phyloP scores from a whole-genome alignment of 1,139 yeast genomes.

The Candida sanyaensis region DNA sequence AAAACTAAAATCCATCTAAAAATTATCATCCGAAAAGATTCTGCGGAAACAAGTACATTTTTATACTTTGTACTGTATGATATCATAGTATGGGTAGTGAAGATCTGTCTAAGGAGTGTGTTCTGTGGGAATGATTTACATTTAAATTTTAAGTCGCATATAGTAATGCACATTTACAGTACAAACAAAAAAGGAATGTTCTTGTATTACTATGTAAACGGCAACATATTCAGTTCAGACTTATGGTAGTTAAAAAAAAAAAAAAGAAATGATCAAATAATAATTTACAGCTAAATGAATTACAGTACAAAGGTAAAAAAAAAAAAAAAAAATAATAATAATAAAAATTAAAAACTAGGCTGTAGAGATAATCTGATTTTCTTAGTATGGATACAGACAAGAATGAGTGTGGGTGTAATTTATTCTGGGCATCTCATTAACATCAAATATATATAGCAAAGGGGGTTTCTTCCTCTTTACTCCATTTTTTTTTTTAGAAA shows the following conservation, averaged over 20 bases:
- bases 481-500: background rate
- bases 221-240: background rate
- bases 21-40: no score
- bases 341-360: slow-evolving; percentile 1
- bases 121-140: no score
- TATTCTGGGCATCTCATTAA: background rate
- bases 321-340: no score
- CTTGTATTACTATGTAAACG: no score
- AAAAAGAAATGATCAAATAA: background rate
- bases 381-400: no score
- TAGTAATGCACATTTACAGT: background rate
- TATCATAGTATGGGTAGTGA: no score
- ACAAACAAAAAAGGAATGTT: background rate
- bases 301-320: background rate
- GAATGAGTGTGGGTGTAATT: background rate
- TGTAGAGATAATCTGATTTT: background rate
- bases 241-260: background rate
- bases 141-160: background rate
- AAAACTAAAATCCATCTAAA: no score
- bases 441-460: background rate
- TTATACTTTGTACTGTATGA: no score
- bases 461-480: background rate
- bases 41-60: no score
- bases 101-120: no score
- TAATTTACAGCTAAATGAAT: no score